phyloP scores from a whole-genome alignment of 257 asterid species.

The Eucommia ulmoides region DNA sequence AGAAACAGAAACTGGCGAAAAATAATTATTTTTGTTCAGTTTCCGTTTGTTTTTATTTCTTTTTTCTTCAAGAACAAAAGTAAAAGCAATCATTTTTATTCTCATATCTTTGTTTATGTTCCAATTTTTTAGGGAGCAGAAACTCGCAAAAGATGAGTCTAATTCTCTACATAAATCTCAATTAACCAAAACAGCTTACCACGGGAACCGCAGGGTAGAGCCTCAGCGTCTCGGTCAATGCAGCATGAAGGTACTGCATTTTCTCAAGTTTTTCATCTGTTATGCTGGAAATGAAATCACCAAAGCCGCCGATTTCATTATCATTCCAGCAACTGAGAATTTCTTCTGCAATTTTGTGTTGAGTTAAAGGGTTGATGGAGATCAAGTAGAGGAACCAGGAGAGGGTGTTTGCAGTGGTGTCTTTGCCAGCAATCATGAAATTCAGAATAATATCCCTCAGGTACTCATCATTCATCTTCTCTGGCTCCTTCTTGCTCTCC shows the following conservation, averaged over 20 bases:
- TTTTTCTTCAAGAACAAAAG: too few species aligned
- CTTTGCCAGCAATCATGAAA: conserved; percentile 70
- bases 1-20: too few species aligned
- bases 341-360: conserved; percentile 36
- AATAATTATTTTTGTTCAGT: too few species aligned
- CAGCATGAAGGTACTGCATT: conserved; percentile 67
- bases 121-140: too few species aligned
- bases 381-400: conserved; percentile 60
- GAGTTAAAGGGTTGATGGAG: conserved; percentile 48
- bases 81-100: too few species aligned
- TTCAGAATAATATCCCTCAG: conserved; percentile 56
- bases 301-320: conserved; percentile 10
- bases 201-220: conserved; percentile 68
- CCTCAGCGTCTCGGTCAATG: conserved; percentile 61
- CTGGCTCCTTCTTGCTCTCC: conserved; percentile 54
- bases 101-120: too few species aligned
- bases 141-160: too few species aligned
- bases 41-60: too few species aligned
- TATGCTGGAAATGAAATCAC: conserved; percentile 26
- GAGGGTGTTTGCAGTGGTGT: conserved; percentile 61
- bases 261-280: conserved; percentile 51
- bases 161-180: too few species aligned
- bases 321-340: conserved; percentile 4
- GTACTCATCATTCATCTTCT: conserved; percentile 40
- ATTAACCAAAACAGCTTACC: too few species aligned